These are phyloP conservation scores for Zea mays DNA, from an alignment of 176 grass and related monocot genomes.

Conservation along the genomic window DNA sequence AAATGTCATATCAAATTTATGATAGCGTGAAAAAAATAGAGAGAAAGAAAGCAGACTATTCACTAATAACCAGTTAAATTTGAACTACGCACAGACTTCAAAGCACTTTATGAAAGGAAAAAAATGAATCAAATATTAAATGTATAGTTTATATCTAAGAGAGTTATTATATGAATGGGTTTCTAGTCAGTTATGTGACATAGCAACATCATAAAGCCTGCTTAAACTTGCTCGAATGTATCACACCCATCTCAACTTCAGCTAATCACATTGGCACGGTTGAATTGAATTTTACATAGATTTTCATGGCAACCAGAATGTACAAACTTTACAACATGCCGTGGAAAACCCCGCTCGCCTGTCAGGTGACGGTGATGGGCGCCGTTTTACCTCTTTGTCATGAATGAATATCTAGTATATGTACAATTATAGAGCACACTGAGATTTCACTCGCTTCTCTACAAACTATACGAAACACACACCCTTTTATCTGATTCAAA, in stretches of 20 bases:
- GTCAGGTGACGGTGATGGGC: neutral
- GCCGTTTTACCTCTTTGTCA: constrained; percentile 12
- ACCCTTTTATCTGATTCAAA: constrained; percentile 10
- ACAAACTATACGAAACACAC: constrained; percentile 8
- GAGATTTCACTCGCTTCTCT: neutral
- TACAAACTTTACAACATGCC: constrained; percentile 10
- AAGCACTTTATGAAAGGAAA: no score
- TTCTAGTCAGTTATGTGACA: no score
- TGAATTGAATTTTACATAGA: neutral
- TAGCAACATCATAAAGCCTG: no score
- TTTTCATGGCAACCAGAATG: constrained; percentile 4
- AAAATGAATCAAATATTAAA: no score
- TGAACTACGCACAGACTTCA: no score
- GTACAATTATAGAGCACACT: neutral
- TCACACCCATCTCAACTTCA: neutral
- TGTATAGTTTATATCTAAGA: no score
- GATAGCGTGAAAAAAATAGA: no score
- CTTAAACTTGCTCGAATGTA: neutral
- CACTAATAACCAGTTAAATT: no score
- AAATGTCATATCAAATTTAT: no score
- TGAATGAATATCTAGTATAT: neutral
- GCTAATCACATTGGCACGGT: neutral
- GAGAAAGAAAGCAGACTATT: no score
- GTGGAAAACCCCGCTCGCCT: neutral
- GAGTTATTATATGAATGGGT: no score